Conservation (phyloP, 768 basidiomycete genomes). For the Pisolithus microcarpus region DNA sequence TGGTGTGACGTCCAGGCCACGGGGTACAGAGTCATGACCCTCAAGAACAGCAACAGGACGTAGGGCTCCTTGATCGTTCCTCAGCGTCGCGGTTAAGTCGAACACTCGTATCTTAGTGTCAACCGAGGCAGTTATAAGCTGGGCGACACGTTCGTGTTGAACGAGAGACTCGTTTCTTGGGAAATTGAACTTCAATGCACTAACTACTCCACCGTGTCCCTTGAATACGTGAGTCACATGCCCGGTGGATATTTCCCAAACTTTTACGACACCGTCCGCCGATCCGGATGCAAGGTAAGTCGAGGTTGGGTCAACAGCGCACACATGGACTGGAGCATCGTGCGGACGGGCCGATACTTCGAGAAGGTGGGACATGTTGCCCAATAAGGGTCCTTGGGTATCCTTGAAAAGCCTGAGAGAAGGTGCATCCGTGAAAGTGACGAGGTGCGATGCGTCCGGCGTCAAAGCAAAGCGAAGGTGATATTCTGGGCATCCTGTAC, state of each 20-base stretch:
- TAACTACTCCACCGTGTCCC: constrained; percentile 96
- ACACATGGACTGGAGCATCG: constrained; percentile 90
- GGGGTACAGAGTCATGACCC: constrained; percentile 91
- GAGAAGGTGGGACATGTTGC: constrained; percentile 57
- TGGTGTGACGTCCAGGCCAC: constrained; percentile 75
- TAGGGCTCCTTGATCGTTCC: constrained; percentile 46
- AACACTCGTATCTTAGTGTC: constrained; percentile 92
- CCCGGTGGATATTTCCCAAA: constrained; percentile 86
- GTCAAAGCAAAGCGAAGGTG: constrained; percentile 79
- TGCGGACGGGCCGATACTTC: constrained; percentile 81
- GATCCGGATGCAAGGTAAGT: constrained; percentile 92
- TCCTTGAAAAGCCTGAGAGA: constrained; percentile 78
- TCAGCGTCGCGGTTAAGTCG: constrained; percentile 64
- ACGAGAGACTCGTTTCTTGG: constrained; percentile 52
- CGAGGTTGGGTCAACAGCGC: constrained; percentile 75
- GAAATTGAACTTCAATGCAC: constrained; percentile 81
- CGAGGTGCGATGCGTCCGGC: constrained; percentile 62
- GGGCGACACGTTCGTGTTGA: constrained; percentile 49
- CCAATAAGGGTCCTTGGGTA: constrained; percentile 47
- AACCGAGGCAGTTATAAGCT: constrained; percentile 84
- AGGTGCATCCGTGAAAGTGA: constrained; percentile 76
- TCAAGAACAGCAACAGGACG: constrained; percentile 80
- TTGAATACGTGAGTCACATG: constrained; percentile 92
- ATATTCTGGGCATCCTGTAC: constrained; percentile 77
- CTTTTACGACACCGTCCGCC: constrained; percentile 94